Base-by-base conservation (phyloP, 2,329 filamentous ascomycete genomes). In the Colletotrichum sp. region DNA sequence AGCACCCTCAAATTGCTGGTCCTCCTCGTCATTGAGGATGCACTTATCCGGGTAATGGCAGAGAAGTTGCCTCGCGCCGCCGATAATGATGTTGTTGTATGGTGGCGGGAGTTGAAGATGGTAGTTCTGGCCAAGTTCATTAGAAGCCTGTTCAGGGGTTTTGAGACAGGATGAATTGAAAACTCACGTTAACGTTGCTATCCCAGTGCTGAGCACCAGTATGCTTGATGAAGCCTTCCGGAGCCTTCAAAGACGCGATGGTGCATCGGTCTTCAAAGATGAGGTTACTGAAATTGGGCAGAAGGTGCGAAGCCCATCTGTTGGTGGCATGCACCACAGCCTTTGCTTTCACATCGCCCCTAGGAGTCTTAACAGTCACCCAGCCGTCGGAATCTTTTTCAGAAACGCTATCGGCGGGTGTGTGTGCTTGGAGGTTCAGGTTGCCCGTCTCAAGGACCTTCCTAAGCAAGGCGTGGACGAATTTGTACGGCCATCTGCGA, bases 311-410 rank as follows among this genome's bases (percentile, higher is more conserved):
- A 1, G 88, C 85, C 77, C 88, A 89, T 5, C 84, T 89, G 75
- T 93, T 92, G 3, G 90, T 92, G 8, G 89, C 88, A 77, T 93
- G 89, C 4, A 93, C 84, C 3, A 93, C 83, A 69, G 92, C 87
- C 1, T 83, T 82, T 7, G 89, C 84, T 3, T 79, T 80, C 28
- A 92, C 83, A 0, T 64, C 78, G 3, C 89, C 90, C 7, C 87
- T 83, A 0, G 79, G 72, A 1, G 90, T 92, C 4, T 83, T 78
- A 7, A 92, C 78, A 2, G 81, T 80, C 78, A 88, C 90, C 64
- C 64, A 67, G 64, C 64, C 64, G 9, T 67, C 39, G 18, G 39
- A 0, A 30, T 26, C 39, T 6, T 26, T 48, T 3, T 34, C 64
- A 12, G 64, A 67, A 32, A 67, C 39, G 12, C 64, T 67, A 18